Base-by-base conservation (phyloP, 371 early-diverging fungal genomes). In the Lichtheimia hyalospora region DNA sequence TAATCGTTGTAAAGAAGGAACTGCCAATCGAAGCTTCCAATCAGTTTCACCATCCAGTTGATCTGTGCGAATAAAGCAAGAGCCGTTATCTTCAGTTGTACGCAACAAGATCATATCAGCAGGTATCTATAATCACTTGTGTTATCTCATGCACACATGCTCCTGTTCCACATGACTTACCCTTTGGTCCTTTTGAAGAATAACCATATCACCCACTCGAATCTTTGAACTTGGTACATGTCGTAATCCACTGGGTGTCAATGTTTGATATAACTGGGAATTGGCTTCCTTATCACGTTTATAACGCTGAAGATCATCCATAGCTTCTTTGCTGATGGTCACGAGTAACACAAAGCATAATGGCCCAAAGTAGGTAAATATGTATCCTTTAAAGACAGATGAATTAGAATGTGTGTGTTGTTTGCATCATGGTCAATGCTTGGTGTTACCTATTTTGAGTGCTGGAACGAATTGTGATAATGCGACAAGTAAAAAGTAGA, bases 21-120 rank as follows among this genome's bases (percentile, higher is more conserved):
- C 89, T 0, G 97, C 96, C 16, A 95, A 67, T 40, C 92, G 84
- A 59, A 98, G 74, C 77, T 99, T 99, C 99, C 99, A 99, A 68
- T 99, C 99, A 0, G 99, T 99, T 71, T 99, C 99, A 61, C 99
- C 99, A 73, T 99, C 99, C 48, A 99, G 81, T 69, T 99, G 99
- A 80, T 99, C 99, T 3, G 99, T 99, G 51, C 99, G 82, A 68
- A 99, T 94, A 79, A 99, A 99, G 60, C 96, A 92, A 15, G 98
- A 87, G 2, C 99, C 99, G 13, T 74, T 80, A 8, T 75, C 70
- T 60, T 98, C 98, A 0, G 88, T 86, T 12, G 96, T 95, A 46
- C 95, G 83, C 54, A 99, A 67, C 57, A 98, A 76, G 13, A 97
- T 77, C 83, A 96, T 85, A 71, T 97, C 97, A 12, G 96, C 96